Evolutionary conservation across 2,329 filamentous ascomycete genomes (phyloP).

Genomic region (Ciborinia camelliae): DNA sequence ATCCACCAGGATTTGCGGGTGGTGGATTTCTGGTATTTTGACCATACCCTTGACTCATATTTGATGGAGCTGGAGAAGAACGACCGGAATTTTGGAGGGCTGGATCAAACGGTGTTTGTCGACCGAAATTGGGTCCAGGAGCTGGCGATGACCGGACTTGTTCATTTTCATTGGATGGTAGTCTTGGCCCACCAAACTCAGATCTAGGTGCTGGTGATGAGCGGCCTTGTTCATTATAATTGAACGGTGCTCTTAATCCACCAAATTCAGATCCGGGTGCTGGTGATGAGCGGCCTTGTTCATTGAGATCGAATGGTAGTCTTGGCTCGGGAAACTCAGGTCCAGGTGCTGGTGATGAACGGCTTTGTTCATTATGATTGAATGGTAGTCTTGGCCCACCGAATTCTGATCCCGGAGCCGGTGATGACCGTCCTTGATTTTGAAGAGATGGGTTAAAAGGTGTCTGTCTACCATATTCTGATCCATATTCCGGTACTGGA

Average conservation of each 20-base stretch:
- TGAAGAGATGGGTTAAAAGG: neutral
- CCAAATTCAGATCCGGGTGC: slow-evolving; percentile 10
- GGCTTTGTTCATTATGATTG: slow-evolving; percentile 4
- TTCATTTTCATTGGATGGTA: slow-evolving; percentile 4
- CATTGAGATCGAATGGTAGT: slow-evolving; percentile 30
- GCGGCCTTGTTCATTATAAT: neutral
- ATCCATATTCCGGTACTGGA: neutral
- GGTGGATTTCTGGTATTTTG: neutral
- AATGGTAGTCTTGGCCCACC: neutral
- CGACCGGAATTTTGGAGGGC: neutral
- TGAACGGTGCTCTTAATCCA: neutral
- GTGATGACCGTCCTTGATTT: neutral
- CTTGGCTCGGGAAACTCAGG: too few species aligned
- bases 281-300: slow-evolving; percentile 10
- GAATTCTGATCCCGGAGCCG: neutral
- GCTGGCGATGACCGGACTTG: neutral
- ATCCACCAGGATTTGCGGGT: neutral
- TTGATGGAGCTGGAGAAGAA: neutral
- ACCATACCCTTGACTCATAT: neutral
- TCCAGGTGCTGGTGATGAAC: neutral
- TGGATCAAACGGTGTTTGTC: slow-evolving; percentile 14
- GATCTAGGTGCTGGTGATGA: neutral
- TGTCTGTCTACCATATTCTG: slow-evolving; percentile 9
- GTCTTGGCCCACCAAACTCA: neutral
- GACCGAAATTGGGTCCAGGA: neutral